Conservation (phyloP, 176 grass and related monocot species). For the Microstegium vimineum region DNA sequence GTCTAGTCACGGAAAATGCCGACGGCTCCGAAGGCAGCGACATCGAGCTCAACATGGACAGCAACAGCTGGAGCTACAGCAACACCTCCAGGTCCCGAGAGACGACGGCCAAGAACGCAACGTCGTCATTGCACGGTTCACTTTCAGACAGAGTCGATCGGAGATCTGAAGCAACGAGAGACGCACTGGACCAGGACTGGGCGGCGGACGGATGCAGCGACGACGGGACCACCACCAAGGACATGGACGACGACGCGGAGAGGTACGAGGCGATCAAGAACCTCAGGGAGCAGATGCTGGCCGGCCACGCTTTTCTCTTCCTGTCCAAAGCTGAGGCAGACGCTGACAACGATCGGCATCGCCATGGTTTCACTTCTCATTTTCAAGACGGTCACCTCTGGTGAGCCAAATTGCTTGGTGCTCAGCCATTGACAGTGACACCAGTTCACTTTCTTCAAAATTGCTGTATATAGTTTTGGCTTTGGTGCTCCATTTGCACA, state of each 20-base stretch:
- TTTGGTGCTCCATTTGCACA: neutral
- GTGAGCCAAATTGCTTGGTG: neutral
- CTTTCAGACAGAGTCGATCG: slow-evolving; percentile 1
- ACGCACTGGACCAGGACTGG: slow-evolving; percentile 18
- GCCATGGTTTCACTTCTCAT: neutral
- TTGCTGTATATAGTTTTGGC: neutral
- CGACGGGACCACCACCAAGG: slow-evolving; percentile 23
- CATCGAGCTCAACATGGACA: slow-evolving; percentile 84
- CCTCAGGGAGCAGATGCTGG: slow-evolving; percentile 77
- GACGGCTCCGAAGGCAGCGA: slow-evolving; percentile 60
- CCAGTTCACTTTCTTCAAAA: neutral
- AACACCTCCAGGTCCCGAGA: slow-evolving; percentile 25
- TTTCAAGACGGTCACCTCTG: neutral
- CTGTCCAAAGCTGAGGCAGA: slow-evolving; percentile 17
- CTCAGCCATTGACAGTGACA: neutral
- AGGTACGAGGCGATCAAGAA: slow-evolving; percentile 78
- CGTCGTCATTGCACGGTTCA: slow-evolving; percentile 11
- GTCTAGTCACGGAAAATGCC: slow-evolving; percentile 5
- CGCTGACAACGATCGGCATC: neutral
- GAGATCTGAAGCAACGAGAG: neutral
- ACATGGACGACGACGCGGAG: slow-evolving; percentile 53
- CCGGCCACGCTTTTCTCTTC: slow-evolving; percentile 52
- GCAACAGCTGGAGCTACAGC: slow-evolving; percentile 43
- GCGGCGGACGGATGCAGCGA: slow-evolving; percentile 32
- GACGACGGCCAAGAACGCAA: neutral